Conservation (phyloP, 108 stramenopile genomes). For the Craspedostauros australis region DNA sequence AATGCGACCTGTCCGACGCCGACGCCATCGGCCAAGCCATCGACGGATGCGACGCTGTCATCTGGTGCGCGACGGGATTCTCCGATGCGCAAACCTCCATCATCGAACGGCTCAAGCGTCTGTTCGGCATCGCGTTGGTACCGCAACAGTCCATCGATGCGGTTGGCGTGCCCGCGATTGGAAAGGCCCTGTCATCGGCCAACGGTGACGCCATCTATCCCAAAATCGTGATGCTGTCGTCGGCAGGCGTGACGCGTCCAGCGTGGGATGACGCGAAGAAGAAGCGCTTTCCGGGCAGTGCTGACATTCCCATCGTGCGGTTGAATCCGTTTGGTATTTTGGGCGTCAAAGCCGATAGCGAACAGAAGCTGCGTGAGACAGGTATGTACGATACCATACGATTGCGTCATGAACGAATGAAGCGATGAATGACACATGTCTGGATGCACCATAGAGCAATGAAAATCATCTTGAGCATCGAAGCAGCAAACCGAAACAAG, state of each 20-base stretch:
- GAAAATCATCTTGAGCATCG: too few species aligned
- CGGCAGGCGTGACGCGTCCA: constrained; percentile 77
- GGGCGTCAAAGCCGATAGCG: constrained; percentile 71
- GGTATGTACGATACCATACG: constrained; percentile 40
- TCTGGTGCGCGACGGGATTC: constrained; percentile 87
- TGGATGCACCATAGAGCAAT: background rate
- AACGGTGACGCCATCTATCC: constrained; percentile 17
- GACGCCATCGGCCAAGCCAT: constrained; percentile 31
- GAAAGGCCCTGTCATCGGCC: constrained; percentile 10
- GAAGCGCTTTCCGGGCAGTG: constrained; percentile 45
- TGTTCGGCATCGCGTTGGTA: constrained; percentile 26
- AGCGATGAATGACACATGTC: background rate
- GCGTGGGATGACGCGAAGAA: constrained; percentile 68
- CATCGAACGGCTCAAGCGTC: constrained; percentile 5
- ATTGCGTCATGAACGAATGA: background rate
- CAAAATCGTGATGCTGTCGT: constrained; percentile 71
- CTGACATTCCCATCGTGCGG: constrained; percentile 90
- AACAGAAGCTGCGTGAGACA: constrained; percentile 53
- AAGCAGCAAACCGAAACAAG: too few species aligned
- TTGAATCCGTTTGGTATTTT: constrained; percentile 91
- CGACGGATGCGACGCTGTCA: constrained; percentile 52
- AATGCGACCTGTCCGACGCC: constrained; percentile 40
- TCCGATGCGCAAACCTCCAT: constrained; percentile 28
- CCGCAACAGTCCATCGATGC: constrained; percentile 59
- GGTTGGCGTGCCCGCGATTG: constrained; percentile 59